Evolutionary conservation across 257 asterid genomes (phyloP).

Genomic region (Gentiana macrophylla): DNA sequence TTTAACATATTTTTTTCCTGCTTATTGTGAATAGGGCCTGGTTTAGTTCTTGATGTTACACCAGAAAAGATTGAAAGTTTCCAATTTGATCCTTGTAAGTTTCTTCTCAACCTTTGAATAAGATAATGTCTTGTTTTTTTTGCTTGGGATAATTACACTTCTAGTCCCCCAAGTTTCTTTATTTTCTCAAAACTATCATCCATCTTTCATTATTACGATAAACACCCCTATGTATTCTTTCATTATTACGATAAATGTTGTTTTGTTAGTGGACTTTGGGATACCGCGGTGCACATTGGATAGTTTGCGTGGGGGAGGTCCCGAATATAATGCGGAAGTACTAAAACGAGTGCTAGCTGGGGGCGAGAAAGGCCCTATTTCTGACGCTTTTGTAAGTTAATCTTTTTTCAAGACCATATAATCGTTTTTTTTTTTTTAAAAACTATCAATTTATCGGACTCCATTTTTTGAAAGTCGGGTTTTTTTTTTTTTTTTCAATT

Average conservation of each 20-base stretch:
- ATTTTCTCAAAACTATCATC: too few relatives aligned
- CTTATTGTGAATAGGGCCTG: constrained; percentile 48
- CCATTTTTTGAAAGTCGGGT: too few relatives aligned
- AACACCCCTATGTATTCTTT: too few relatives aligned
- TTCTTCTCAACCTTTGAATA: constrained; percentile 11
- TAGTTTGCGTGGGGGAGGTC: constrained; percentile 55
- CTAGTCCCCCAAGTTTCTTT: too few relatives aligned
- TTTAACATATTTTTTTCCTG: background rate
- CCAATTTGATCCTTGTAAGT: constrained; percentile 68
- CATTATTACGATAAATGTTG: too few relatives aligned
- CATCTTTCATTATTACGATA: too few relatives aligned
- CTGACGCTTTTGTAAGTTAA: constrained; percentile 61
- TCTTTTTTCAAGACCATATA: background rate
- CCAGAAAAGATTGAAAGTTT: constrained; percentile 49
- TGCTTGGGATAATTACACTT: too few relatives aligned
- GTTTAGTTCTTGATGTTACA: constrained; percentile 52
- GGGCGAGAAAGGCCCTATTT: constrained; percentile 72
- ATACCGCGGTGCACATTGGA: constrained; percentile 54
- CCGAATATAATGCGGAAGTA: constrained; percentile 48
- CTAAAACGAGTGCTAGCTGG: constrained; percentile 37
- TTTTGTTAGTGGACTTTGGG: constrained; percentile 45
- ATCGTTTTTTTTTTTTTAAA: background rate
- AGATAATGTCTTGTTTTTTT: background rate
- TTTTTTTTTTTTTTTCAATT: background rate
- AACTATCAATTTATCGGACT: background rate